These are phyloP conservation scores for Eucalyptus tenuipes DNA, from an alignment of 345 rosid species.

Conservation along the genomic window DNA sequence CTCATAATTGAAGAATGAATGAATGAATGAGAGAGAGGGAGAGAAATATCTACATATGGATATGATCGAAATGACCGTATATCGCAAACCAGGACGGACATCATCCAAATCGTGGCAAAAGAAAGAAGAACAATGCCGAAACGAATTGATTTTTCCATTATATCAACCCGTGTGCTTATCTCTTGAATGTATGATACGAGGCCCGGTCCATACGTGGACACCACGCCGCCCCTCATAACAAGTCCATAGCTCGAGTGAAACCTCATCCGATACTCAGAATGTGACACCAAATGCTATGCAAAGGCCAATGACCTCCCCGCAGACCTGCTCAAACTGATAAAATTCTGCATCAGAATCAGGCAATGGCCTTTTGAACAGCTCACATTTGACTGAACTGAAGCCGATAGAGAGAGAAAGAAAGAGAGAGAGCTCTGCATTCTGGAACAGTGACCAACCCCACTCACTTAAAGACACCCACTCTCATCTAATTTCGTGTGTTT, in stretches of 20 bases:
- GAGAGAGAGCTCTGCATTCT: neutral
- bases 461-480: neutral
- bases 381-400: neutral
- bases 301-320: neutral
- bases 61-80: neutral
- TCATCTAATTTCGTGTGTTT: neutral
- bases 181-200: neutral
- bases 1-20: neutral
- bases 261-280: neutral
- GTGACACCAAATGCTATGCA: neutral
- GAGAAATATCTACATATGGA: neutral
- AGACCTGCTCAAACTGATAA: neutral
- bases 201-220: neutral
- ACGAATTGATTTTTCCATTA: neutral
- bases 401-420: neutral
- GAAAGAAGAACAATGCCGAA: neutral
- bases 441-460: neutral
- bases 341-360: neutral
- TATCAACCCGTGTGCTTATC: neutral
- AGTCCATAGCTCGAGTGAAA: neutral
- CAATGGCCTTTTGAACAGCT: neutral
- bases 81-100: neutral
- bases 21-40: neutral
- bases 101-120: neutral
- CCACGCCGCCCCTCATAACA: neutral